Percentiles rank a stretch among this genome's conserved stretches.
phyloP scores from a whole-genome alignment of 73 alveolate species.

The Paraurostyla sp. region DNA sequence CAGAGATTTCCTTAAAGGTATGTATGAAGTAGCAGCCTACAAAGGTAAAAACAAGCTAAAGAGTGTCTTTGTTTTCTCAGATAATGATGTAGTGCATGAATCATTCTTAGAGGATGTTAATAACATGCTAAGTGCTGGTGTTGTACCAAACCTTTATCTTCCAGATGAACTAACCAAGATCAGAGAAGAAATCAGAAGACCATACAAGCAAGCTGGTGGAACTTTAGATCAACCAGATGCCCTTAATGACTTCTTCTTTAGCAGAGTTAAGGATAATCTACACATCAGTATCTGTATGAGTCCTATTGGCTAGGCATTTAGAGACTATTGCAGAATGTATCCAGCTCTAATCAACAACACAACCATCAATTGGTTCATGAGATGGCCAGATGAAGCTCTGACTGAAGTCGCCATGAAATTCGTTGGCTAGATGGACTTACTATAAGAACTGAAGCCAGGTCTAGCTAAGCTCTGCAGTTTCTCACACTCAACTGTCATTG shows the following conservation, averaged over 20 bases:
- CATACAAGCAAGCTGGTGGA: constrained; percentile 83
- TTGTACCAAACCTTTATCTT: constrained; percentile 98
- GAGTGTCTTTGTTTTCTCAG: constrained; percentile 84
- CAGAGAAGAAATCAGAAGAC: constrained; percentile 93
- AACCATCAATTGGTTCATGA: constrained; percentile 98
- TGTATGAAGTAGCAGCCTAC: constrained; percentile 87
- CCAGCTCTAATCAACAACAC: constrained; percentile 99
- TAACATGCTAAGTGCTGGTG: constrained; percentile 98
- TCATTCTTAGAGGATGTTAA: constrained; percentile 98
- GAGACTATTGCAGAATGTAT: constrained; percentile 98
- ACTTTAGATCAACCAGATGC: constrained; percentile 95
- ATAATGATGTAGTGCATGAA: constrained; percentile 93
- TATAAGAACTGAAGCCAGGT: constrained; percentile 72
- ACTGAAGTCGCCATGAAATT: constrained; percentile 97
- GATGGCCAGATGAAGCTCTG: constrained; percentile 99
- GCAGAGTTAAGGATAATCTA: constrained; percentile 97
- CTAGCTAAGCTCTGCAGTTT: constrained; percentile 82
- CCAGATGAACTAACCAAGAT: constrained; percentile 96
- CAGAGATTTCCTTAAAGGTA: constrained; percentile 93
- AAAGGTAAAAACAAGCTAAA: constrained; percentile 70
- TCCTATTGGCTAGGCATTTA: constrained; percentile 98
- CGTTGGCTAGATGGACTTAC: constrained; percentile 78
- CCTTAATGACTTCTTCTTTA: constrained; percentile 94
- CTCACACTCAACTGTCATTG: constrained; percentile 84
- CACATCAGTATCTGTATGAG: constrained; percentile 98